Base-by-base conservation (phyloP, 345 rosid genomes). In the Euphorbia lathyris region DNA sequence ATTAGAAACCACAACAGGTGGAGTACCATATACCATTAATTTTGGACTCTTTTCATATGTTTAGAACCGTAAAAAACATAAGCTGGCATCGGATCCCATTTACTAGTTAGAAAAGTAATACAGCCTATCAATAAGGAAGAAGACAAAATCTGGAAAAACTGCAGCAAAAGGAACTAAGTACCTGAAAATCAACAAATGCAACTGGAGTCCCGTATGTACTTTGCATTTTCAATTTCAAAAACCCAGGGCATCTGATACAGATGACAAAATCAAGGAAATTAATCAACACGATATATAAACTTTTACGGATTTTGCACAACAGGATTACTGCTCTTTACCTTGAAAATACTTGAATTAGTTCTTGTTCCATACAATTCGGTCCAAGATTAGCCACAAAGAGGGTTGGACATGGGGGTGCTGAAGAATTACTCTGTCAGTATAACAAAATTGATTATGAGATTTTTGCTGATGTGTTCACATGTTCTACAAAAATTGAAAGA, bases 141-240 rank as follows among this genome's bases (percentile, higher is more conserved):
- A 9, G 12, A 42, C 40, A 29, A 64, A n/a, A n/a, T 30, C 19
- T 13, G 20, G 43, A n/a, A n/a, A 40, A 22, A 26, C 1, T 7
- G 51, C 23, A 32, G 11, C 19, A 19, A 8, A 45, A 34, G 22
- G 26, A 8, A 20, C 11, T 22, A 40, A 23, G 53, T 77, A 93
- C 96, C 98, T 86, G 90, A 65, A 91, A 91, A 80, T 93, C 97
- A 66, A 91, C 90, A 81, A 93, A 89, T 76, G 97, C 97, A 78
- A 93, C 93, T 20, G 91, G 89, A 67, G 89, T 71, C 60, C 96
- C 92, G 50, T 89, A 87, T 7, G 91, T 91, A 74, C 88, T 80
- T 81, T 91, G 94, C 83, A 89, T 88, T 74, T 91, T 93, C 76
- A 91, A 68, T 74, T 89, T 91, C 85, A 89, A 78, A 83, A 89